A percentile compares a stretch with the other conserved stretches of the same genome.
These are phyloP conservation scores for Sclerotinia sclerotiorum DNA, from an alignment of 2,329 filamentous ascomycete genomes.

Conservation along the genomic window DNA sequence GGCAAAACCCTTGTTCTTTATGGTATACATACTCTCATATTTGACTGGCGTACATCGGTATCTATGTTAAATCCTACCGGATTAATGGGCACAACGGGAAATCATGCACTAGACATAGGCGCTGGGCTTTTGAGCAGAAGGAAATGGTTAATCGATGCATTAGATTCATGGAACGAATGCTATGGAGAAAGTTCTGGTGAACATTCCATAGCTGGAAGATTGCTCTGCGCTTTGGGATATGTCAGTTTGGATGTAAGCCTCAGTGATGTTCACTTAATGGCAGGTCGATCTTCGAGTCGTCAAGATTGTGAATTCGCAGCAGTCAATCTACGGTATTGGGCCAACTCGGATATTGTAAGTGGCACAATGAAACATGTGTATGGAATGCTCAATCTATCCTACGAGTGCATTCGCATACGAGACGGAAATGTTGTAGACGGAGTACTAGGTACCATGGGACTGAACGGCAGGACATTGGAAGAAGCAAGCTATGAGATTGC, in stretches of 20 bases:
- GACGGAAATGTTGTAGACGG: not conserved
- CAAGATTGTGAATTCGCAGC: constrained; percentile 36
- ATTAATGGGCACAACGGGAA: constrained; percentile 34
- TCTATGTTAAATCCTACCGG: constrained; percentile 38
- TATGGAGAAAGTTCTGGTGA: constrained; percentile 25
- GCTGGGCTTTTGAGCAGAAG: constrained; percentile 28
- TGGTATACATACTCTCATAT: constrained; percentile 37
- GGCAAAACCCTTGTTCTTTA: constrained; percentile 37
- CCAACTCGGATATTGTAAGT: constrained; percentile 33
- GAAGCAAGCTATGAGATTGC: constrained; percentile 33
- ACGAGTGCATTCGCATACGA: not conserved
- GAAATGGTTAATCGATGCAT: constrained; percentile 34
- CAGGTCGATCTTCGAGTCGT: constrained; percentile 32
- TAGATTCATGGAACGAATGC: constrained; percentile 36
- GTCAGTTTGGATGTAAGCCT: constrained; percentile 35
- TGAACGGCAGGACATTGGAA: not conserved
- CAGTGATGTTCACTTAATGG: constrained; percentile 37
- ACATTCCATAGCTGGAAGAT: constrained; percentile 25
- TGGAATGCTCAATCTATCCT: constrained; percentile 16
- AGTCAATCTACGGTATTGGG: constrained; percentile 38
- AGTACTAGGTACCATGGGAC: constrained; percentile 4
- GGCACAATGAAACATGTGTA: constrained; percentile 36
- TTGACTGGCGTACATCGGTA: constrained; percentile 37
- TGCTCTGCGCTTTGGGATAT: constrained; percentile 35
- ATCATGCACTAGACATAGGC: constrained; percentile 34